These are phyloP conservation scores for Wickerhamiella azyma DNA, from an alignment of 805 yeast genomes.

Conservation along the genomic window DNA sequence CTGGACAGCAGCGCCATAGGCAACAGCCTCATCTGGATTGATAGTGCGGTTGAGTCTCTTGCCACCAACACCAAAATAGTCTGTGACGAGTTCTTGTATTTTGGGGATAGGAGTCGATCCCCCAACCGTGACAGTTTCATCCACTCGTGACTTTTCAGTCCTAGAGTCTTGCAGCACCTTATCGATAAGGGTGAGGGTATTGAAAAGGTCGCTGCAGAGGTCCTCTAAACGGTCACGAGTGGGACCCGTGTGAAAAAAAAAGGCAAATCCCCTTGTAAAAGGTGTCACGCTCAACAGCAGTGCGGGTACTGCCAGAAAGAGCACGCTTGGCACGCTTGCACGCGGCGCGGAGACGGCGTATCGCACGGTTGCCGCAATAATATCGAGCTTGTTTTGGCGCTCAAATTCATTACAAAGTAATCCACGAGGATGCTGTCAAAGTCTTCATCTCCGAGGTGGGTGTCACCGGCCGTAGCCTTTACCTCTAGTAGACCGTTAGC, in stretches of 20 bases:
- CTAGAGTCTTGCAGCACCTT: conserved; percentile 90
- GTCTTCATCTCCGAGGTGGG: conserved; percentile 97
- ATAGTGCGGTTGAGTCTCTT: conserved; percentile 95
- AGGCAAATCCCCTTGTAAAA: conserved; percentile 88
- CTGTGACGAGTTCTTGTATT: conserved; percentile 84
- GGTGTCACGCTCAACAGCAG: conserved; percentile 93
- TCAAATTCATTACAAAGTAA: conserved; percentile 75
- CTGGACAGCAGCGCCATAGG: conserved; percentile 98
- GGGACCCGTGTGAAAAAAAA: conserved; percentile 85
- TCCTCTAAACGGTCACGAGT: conserved; percentile 98
- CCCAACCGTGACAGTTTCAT: conserved; percentile 95
- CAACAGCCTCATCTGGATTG: conserved; percentile 99
- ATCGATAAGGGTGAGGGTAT: conserved; percentile 91
- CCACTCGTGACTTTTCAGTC: conserved; percentile 69
- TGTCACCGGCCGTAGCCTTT: conserved; percentile 88
- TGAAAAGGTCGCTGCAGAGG: conserved; percentile 79
- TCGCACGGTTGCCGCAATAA: conserved; percentile 68
- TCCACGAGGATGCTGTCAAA: conserved; percentile 79
- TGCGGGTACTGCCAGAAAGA: conserved; percentile 86
- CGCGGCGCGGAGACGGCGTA: conserved; percentile 89
- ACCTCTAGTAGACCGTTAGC: conserved; percentile 90
- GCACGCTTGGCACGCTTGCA: conserved; percentile 98
- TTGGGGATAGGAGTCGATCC: conserved; percentile 99
- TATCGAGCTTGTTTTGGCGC: conserved; percentile 82
- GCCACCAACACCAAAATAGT: conserved; percentile 63